phyloP scores from a whole-genome alignment of 1,139 yeast species.

The Debaryomyces nepalensis region DNA sequence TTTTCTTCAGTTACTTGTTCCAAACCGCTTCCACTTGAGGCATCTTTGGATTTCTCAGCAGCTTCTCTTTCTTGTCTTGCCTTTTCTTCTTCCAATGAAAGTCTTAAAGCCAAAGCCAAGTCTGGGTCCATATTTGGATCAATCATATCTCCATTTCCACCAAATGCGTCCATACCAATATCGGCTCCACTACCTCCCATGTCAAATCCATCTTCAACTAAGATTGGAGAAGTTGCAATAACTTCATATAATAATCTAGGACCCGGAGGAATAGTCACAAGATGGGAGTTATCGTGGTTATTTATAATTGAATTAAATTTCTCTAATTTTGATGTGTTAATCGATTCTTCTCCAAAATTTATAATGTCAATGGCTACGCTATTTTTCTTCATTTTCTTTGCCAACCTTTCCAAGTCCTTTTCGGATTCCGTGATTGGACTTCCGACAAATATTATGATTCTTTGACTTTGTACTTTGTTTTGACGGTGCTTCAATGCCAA shows the following conservation, averaged over 20 bases:
- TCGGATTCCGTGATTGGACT: slow-evolving; percentile 77
- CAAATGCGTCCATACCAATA: slow-evolving; percentile 48
- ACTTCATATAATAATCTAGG: slow-evolving; percentile 79
- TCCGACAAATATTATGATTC: slow-evolving; percentile 90
- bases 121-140: slow-evolving; percentile 98
- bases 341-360: slow-evolving; percentile 87
- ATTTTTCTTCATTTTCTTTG: slow-evolving; percentile 92
- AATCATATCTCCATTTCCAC: slow-evolving; percentile 58
- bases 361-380: slow-evolving; percentile 88
- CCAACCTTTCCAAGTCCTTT: slow-evolving; percentile 78
- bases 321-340: slow-evolving; percentile 79
- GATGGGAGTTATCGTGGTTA: slow-evolving; percentile 79
- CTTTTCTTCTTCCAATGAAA: slow-evolving; percentile 82
- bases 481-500: slow-evolving; percentile 95
- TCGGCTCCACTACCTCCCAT: slow-evolving; percentile 51
- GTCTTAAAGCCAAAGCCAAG: slow-evolving; percentile 88
- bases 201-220: slow-evolving; percentile 59
- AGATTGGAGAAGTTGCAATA: slow-evolving; percentile 69
- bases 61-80: slow-evolving; percentile 72
- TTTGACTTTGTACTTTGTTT: slow-evolving; percentile 88
- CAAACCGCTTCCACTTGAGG: slow-evolving; percentile 26
- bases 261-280: slow-evolving; percentile 89
- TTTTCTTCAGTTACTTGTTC: slow-evolving; percentile 42
- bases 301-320: slow-evolving; percentile 75
- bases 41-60: slow-evolving; percentile 41